Conservation (phyloP, 1,284 basidiomycete species). For the Boletus calvinii region DNA sequence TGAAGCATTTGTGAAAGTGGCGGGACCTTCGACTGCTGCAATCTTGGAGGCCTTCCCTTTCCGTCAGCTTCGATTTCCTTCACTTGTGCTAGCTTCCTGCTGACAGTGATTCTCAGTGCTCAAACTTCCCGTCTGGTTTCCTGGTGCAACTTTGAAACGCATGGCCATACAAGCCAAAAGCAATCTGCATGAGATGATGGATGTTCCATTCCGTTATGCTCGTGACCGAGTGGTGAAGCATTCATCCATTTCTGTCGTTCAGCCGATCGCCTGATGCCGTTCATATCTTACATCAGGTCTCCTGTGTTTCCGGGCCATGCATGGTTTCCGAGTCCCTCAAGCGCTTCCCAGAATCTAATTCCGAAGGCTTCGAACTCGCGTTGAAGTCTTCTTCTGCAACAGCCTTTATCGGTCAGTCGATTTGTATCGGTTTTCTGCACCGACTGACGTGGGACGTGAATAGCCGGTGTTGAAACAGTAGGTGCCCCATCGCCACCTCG, state of each 20-base stretch:
- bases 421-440: background rate
- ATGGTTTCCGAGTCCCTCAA: conserved; percentile 34
- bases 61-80: conserved; percentile 25
- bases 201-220: conserved; percentile 32
- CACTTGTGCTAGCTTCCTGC: background rate
- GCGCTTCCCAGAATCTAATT: conserved; percentile 19
- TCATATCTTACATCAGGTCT: conserved; percentile 8
- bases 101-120: conserved; percentile 28
- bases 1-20: conserved; percentile 26
- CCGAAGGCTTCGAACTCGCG: conserved; percentile 27
- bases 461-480: conserved; percentile 35
- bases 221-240: conserved; percentile 25
- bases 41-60: conserved; percentile 35
- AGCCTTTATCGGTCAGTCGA: conserved; percentile 33
- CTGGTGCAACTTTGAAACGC: conserved; percentile 31
- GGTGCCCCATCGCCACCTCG: background rate
- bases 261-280: background rate
- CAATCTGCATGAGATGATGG: conserved; percentile 31
- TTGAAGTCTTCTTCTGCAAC: conserved; percentile 33
- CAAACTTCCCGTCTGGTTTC: conserved; percentile 30
- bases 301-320: conserved; percentile 25
- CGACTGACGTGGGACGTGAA: conserved; percentile 8
- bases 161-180: conserved; percentile 33
- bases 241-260: background rate
- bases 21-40: conserved; percentile 29